Base-by-base conservation (phyloP, 176 grass and related monocot genomes). In the Ensete glaucum region DNA sequence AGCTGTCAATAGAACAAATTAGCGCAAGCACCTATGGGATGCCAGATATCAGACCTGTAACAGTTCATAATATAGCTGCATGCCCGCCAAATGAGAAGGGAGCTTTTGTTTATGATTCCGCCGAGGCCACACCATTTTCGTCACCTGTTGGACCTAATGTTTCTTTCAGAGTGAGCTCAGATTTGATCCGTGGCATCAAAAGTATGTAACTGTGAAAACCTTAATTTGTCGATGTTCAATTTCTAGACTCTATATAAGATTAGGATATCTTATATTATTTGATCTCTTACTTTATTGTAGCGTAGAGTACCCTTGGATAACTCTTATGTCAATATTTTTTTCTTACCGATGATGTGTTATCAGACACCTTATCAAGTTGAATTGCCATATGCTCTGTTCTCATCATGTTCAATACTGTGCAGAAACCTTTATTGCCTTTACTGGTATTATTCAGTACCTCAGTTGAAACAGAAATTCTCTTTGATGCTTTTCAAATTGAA, bases 81-180 rank as follows among this genome's bases (percentile, higher is more conserved):
- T 75, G 80, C 20, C 58, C 48, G 63, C 20, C 67, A 16, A 34
- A 72, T 52, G 85, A 85, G 64, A 79, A 89, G 69, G 85, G 72
- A 84, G 55, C 94, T n/a, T 80, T 97, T 66, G 88, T 97, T 74
- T 97, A 97, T 79, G 88, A 88, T 29, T 75, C 90, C 56, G 52
- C 82, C 60, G 73, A 97, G 54, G 27, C 75, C 23, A 29, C 62
- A 66, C 15, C 27, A 34, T 6, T 67, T 51, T 65, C 83, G 72
- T 52, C 69, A 23, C 57, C 78, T 58, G 64, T 59, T 82, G 77
- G 74, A 21, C 72, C 88, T 48, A 87, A 74, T 72, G 85, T 77
- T 72, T 93, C 94, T 72, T 79, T 98, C 64, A 76, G 80, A 82
- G 65, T 98, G 69, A 89, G 88, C 80, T 79, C 90, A 54, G 78